Base-by-base conservation (phyloP, 1,284 basidiomycete species). In the Naganishia albida region DNA sequence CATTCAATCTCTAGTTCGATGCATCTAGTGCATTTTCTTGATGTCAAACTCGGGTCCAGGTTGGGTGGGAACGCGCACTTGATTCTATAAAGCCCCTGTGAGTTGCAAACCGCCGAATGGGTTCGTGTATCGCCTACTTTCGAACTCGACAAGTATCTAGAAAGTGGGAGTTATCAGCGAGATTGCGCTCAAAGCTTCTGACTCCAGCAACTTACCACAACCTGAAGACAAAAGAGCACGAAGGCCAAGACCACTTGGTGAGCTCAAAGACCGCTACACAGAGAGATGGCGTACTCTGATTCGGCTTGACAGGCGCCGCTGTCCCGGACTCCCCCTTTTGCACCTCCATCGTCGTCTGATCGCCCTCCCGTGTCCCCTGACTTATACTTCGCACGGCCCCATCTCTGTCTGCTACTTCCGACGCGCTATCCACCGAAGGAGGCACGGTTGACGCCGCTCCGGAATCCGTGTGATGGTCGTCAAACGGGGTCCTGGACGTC, bases 121-220 rank as follows among this genome's bases (percentile, higher is more conserved):
- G 16, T 28, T 38, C 16, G 16, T 16, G 30, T 1, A 38, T 34
- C 13, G 25, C 63, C 52, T 42, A 65, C 63, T 65, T 65, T 49
- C 63, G 34, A 10, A 57, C 30, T 20, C 63, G 63, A 52, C 63
- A 65, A 13, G 63, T 49, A 25, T 65, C 63, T 65, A 28, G 1
- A 38, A 53, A 28, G 10, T 15, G 20, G 16, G 23, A 44, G 49
- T 10, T 7, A 56, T 44, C n/a, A 44, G 15, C 34, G 39, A n/a
- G 16, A 28, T 3, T 8, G 3, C 4, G 23, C 8, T 15, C 42
- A 10, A 3, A 1, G n/a, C 2, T 3, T 12, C 13, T 3, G 16
- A 26, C 3, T 16, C 3, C 28, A 10, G 6, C 7, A 15, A 52
- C 60, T 53, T 34, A 63, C 60, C 60, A 34, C 60, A 63, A 53